Percentiles rank a stretch among this genome's conserved stretches.
Conservation (phyloP, 2,329 filamentous ascomycete genomes). For the Monosporascus sp. region DNA sequence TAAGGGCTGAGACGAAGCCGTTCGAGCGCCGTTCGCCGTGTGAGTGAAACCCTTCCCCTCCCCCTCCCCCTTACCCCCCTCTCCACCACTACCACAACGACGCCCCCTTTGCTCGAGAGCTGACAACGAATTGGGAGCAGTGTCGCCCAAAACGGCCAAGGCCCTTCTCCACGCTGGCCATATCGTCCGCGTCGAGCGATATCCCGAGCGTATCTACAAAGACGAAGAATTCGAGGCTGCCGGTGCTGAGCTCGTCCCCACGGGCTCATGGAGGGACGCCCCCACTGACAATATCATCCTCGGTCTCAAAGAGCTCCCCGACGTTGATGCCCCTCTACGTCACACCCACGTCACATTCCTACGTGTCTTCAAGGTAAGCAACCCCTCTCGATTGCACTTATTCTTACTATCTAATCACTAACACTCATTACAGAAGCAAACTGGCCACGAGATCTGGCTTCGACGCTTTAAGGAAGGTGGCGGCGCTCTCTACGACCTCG, state of each 20-base stretch:
- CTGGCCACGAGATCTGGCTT: constrained; percentile 1
- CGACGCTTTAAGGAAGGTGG: constrained; percentile 2
- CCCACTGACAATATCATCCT: constrained; percentile 66
- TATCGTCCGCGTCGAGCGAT: constrained; percentile 61
- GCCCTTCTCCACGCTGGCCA: constrained; percentile 65
- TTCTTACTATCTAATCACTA: constrained; percentile 1
- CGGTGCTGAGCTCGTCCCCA: constrained; percentile 60
- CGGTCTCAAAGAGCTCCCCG: constrained; percentile 57
- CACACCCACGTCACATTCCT: neutral
- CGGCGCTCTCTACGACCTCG: constrained; percentile 5
- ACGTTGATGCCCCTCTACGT: neutral
- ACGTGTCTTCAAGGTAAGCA: constrained; percentile 7
- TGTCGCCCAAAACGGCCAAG: constrained; percentile 41
- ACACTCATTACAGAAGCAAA: constrained; percentile 2
- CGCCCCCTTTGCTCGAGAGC: too few relatives aligned
- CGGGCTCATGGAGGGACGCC: constrained; percentile 63
- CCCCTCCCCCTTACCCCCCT: too few relatives aligned
- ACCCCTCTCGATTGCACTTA: constrained; percentile 52
- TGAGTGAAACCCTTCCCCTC: too few relatives aligned
- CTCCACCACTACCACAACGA: too few relatives aligned
- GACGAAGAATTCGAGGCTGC: constrained; percentile 56
- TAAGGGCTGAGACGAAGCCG: constrained; percentile 56
- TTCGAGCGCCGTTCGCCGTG: constrained; percentile 45
- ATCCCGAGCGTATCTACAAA: constrained; percentile 60
- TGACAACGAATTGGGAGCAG: constrained; percentile 3